These are phyloP conservation scores for Termitomyces eurrhizus DNA, from an alignment of 768 basidiomycete species.

Conservation along the genomic window DNA sequence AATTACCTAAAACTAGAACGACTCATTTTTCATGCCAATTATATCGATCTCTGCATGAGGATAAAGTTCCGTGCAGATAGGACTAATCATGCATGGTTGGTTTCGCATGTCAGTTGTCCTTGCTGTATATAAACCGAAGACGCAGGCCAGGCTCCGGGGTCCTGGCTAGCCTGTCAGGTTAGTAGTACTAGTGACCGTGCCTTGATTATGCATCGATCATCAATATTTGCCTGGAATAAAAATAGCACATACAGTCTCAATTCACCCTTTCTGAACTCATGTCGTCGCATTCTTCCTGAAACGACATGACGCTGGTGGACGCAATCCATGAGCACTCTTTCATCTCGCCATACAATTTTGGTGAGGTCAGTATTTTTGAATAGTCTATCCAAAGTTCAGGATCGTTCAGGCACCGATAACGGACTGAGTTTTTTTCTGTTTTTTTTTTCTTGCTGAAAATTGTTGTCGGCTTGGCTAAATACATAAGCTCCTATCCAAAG, in stretches of 20 bases:
- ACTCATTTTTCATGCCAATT: too few species aligned
- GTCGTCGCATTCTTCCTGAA: not conserved
- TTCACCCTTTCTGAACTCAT: too few species aligned
- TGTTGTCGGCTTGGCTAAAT: constrained; percentile 20
- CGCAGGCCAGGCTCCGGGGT: not conserved
- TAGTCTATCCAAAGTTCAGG: not conserved
- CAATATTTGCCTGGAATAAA: not conserved
- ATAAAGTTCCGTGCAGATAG: not conserved
- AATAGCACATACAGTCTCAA: not conserved
- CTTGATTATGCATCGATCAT: not conserved
- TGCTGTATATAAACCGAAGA: not conserved
- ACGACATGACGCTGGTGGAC: not conserved
- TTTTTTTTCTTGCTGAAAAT: constrained; percentile 35
- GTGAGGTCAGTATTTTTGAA: too few species aligned
- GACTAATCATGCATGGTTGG: not conserved
- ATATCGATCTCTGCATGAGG: too few species aligned
- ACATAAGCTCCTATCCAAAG: constrained; percentile 15
- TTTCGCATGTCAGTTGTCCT: not conserved
- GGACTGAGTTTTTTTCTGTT: constrained; percentile 25
- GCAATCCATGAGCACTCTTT: not conserved
- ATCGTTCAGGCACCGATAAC: not conserved
- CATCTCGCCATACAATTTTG: too few species aligned
- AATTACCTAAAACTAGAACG: too few species aligned
- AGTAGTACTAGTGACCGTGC: too few species aligned
- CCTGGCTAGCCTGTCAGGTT: not conserved